Percentiles rank a stretch among this genome's conserved stretches.
Evolutionary conservation across 208 protist species (phyloP).

Genomic region (Trypanosoma conorhini): DNA sequence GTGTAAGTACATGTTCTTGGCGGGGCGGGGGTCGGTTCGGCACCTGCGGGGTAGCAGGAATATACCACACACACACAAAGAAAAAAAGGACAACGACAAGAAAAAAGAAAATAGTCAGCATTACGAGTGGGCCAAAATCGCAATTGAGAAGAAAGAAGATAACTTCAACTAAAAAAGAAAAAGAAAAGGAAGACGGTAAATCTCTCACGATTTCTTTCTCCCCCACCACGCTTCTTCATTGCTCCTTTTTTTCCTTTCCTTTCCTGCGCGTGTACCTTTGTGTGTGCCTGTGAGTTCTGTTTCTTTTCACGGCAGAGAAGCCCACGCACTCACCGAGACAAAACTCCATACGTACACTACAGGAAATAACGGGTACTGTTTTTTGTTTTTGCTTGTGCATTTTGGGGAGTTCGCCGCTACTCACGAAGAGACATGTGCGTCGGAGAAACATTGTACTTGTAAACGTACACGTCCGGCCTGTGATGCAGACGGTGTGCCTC

Average conservation of each 20-base stretch:
- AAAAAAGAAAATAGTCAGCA: slow-evolving; percentile 7
- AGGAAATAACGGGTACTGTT: neutral
- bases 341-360: neutral
- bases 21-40: neutral
- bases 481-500: slow-evolving; percentile 85
- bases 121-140: neutral
- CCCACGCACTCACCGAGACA: neutral
- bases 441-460: slow-evolving; percentile 87
- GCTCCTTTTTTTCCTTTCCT: slow-evolving; percentile 6
- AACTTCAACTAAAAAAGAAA: neutral
- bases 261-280: neutral
- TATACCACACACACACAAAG: neutral
- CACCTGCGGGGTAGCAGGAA: neutral
- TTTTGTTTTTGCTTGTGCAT: too few relatives aligned
- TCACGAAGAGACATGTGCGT: slow-evolving; percentile 85
- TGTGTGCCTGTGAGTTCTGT: neutral
- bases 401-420: slow-evolving; percentile 20
- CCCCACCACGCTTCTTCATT: too few relatives aligned
- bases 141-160: neutral
- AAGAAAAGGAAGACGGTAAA: neutral
- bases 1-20: too few relatives aligned
- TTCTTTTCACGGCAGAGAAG: neutral
- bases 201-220: neutral
- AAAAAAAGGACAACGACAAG: neutral
- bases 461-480: slow-evolving; percentile 87